Evolutionary conservation across 2,329 filamentous ascomycete genomes (phyloP).

Genomic region (Chrysoporthe puriensis): DNA sequence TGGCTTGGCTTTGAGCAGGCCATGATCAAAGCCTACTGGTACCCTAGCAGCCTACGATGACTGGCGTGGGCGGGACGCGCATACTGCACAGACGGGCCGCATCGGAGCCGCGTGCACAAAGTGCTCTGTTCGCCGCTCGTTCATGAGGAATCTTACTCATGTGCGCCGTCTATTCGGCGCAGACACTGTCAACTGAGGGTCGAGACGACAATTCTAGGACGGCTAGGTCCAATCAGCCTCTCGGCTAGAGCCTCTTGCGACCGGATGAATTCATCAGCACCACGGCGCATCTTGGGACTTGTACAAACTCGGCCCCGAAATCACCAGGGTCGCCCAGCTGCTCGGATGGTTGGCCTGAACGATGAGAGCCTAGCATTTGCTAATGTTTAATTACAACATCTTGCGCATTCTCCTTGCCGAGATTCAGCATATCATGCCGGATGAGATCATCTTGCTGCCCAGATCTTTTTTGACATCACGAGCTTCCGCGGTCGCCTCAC

Average conservation of each 20-base stretch:
- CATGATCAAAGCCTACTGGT: not conserved
- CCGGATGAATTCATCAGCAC: not conserved
- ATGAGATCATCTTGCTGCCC: conserved; percentile 14
- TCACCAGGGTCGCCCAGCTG: conserved; percentile 15
- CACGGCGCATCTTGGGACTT: not conserved
- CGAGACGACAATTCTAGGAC: not conserved
- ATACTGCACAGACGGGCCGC: conserved; percentile 21
- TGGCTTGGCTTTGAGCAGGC: conserved; percentile 13
- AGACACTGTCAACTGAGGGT: not conserved
- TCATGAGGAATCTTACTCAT: not conserved
- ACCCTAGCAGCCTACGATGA: not conserved
- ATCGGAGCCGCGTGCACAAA: conserved; percentile 23
- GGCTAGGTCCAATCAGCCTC: not conserved
- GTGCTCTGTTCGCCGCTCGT: conserved; percentile 16
- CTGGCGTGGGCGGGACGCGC: not conserved
- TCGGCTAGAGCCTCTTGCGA: not conserved
- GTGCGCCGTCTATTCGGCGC: not conserved
- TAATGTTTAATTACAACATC: not conserved
- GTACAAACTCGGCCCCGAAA: not conserved
- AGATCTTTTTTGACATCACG: not conserved
- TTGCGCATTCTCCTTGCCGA: conserved; percentile 16
- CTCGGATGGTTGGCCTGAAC: conserved; percentile 16
- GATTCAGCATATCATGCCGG: conserved; percentile 23
- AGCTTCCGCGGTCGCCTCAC: conserved; percentile 9
- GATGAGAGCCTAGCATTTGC: not conserved